These are phyloP conservation scores for Elsinoe necatrix DNA, from an alignment of 2,329 filamentous ascomycete species.

Conservation along the genomic window DNA sequence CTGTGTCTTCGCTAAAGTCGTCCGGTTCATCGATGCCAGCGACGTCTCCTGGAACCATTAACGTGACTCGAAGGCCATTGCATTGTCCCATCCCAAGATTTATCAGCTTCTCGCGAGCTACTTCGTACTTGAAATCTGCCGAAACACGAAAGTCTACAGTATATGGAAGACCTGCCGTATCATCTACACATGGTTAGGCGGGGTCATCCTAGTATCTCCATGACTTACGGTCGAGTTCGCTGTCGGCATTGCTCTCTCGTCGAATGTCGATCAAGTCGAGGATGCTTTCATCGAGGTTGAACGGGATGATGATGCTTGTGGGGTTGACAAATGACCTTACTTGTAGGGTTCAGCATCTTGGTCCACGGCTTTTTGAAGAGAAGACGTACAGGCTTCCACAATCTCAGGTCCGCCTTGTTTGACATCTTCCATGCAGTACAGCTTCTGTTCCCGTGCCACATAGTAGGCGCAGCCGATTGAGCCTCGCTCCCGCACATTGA, in stretches of 20 bases:
- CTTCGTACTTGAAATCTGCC: slow-evolving; percentile 61
- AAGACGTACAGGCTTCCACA: slow-evolving; percentile 36
- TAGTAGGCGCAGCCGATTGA: slow-evolving; percentile 82
- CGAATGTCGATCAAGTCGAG: slow-evolving; percentile 39
- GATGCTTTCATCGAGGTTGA: slow-evolving; percentile 45
- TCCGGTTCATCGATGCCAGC: slow-evolving; percentile 29
- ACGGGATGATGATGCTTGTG: slow-evolving; percentile 51
- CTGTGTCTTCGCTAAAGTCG: slow-evolving; percentile 36
- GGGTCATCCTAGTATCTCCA: not conserved
- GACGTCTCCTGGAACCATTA: slow-evolving; percentile 55
- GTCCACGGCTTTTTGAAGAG: not conserved
- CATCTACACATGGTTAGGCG: slow-evolving; percentile 28
- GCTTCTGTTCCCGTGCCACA: slow-evolving; percentile 56
- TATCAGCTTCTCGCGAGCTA: slow-evolving; percentile 57
- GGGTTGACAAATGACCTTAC: slow-evolving; percentile 55
- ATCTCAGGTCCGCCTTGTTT: slow-evolving; percentile 59
- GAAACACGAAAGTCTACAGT: slow-evolving; percentile 39
- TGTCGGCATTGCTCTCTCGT: slow-evolving; percentile 26
- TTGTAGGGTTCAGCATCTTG: slow-evolving; percentile 27
- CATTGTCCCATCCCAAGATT: slow-evolving; percentile 47
- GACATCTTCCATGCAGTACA: slow-evolving; percentile 72
- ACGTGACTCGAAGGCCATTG: slow-evolving; percentile 42
- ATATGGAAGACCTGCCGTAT: slow-evolving; percentile 49
- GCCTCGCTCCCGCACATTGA: slow-evolving; percentile 63
- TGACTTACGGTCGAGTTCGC: slow-evolving; percentile 27